Percentiles rank a stretch among this genome's conserved stretches.
Evolutionary conservation across 768 basidiomycete genomes (phyloP).

Genomic region (Terana coerulea): DNA sequence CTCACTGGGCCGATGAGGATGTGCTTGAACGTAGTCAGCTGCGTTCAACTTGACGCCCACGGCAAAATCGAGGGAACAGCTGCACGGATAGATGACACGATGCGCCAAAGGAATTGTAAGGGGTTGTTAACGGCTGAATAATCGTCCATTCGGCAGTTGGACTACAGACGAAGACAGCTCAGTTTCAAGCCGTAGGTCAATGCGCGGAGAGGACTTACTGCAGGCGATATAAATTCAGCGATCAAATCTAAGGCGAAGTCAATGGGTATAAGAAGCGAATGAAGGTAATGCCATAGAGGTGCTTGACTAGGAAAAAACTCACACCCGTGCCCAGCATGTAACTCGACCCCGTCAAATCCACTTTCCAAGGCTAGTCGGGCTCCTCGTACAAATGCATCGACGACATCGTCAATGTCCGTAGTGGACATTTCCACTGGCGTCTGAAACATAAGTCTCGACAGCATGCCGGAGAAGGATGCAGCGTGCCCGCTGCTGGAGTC

Average conservation of each 20-base stretch:
- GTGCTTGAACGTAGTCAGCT: conserved; percentile 57
- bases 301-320: conserved; percentile 28
- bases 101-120: conserved; percentile 54
- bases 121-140: conserved; percentile 47
- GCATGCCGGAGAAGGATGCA: conserved; percentile 10
- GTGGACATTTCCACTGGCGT: conserved; percentile 56
- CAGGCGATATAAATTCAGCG: conserved; percentile 72
- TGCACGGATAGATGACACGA: conserved; percentile 53
- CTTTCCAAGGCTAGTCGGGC: conserved; percentile 59
- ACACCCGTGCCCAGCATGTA: conserved; percentile 89
- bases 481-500: conserved; percentile 20
- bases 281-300: background rate
- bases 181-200: no score
- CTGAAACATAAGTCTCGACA: conserved; percentile 53
- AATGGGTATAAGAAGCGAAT: no score
- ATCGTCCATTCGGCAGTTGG: conserved; percentile 54
- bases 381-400: conserved; percentile 62
- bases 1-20: no score
- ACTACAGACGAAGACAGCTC: no score
- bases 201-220: conserved; percentile 50
- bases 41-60: conserved; percentile 80
- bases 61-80: conserved; percentile 49
- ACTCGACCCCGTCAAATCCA: conserved; percentile 83
- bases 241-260: conserved; percentile 65
- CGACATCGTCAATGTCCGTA: conserved; percentile 56